These are phyloP conservation scores for Pigoraptor vietnamica DNA, from an alignment of 78 protist species.

Conservation along the genomic window DNA sequence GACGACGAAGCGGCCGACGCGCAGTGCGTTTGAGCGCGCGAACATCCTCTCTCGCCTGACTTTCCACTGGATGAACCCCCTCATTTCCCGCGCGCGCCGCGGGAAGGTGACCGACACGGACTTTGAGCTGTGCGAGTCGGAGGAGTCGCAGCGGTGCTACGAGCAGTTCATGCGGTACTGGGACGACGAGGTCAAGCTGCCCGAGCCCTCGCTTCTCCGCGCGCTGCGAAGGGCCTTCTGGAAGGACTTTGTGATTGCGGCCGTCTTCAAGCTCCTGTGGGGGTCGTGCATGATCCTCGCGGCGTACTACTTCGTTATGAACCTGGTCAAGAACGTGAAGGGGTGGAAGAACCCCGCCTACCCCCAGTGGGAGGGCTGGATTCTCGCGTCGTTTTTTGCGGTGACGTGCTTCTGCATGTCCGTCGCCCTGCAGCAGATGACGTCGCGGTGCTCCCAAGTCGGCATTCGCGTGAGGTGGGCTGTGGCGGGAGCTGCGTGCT, in stretches of 20 bases:
- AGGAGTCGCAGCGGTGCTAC: not conserved
- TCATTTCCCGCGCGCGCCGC: not conserved
- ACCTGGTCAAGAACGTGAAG: not conserved
- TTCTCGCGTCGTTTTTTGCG: not conserved
- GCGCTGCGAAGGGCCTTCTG: not conserved
- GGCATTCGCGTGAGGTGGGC: not conserved
- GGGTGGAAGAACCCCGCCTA: not conserved
- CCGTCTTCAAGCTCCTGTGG: not conserved
- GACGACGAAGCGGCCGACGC: not conserved
- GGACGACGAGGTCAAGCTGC: not conserved
- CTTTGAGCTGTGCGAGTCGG: not conserved
- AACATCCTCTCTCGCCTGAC: not conserved
- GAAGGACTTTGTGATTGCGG: not conserved
- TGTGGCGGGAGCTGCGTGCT: not conserved
- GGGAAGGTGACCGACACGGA: not conserved
- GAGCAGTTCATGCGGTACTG: not conserved
- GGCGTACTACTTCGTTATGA: not conserved
- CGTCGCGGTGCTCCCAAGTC: not conserved
- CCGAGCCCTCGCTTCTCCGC: not conserved
- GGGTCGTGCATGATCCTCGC: not conserved
- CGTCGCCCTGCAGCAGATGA: not conserved
- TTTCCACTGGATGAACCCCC: not conserved
- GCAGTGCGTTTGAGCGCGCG: not conserved
- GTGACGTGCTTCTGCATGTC: not conserved
- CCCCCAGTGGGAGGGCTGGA: not conserved